phyloP scores from a whole-genome alignment of 257 asterid species.

The Galeopsis tetrahit region DNA sequence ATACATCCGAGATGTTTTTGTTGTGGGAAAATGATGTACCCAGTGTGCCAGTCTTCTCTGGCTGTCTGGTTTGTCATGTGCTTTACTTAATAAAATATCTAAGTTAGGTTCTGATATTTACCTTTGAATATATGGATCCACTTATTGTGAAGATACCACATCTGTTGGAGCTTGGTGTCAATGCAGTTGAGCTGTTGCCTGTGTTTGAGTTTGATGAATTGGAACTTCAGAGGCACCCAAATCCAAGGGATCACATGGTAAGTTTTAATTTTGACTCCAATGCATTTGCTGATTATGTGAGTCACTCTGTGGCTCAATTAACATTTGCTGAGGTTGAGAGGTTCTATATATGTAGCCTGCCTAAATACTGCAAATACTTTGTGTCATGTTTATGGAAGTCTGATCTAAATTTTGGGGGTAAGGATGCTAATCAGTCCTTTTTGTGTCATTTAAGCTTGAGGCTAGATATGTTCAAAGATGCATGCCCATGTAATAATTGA shows the following conservation, averaged over 20 bases:
- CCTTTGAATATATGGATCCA: conserved; percentile 27
- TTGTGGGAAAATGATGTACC: conserved; percentile 15
- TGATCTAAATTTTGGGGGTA: conserved; percentile 14
- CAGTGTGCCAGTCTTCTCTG: conserved; percentile 12
- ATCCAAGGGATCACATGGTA: conserved; percentile 98
- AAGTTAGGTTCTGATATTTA: conserved; percentile 26
- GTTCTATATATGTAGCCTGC: conserved; percentile 27
- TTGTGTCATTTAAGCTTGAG: neutral
- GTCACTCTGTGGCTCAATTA: conserved; percentile 13
- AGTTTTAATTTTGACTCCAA: conserved; percentile 19
- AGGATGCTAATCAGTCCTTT: neutral
- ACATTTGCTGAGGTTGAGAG: conserved; percentile 25
- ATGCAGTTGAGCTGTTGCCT: conserved; percentile 92
- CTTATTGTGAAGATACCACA: conserved; percentile 78
- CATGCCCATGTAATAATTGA: conserved; percentile 3
- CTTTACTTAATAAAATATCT: conserved; percentile 18
- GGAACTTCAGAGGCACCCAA: conserved; percentile 87
- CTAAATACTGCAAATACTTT: conserved; percentile 21
- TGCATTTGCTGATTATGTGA: conserved; percentile 9
- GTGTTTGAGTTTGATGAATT: conserved; percentile 95
- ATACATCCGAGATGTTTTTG: conserved; percentile 14
- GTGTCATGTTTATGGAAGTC: conserved; percentile 8
- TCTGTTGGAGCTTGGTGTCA: conserved; percentile 93
- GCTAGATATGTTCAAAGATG: neutral
- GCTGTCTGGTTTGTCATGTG: conserved; percentile 23